A percentile compares a stretch with the other conserved stretches of the same genome.
These are phyloP conservation scores for Alternaria solani DNA, from an alignment of 2,329 filamentous ascomycete genomes.

Conservation along the genomic window DNA sequence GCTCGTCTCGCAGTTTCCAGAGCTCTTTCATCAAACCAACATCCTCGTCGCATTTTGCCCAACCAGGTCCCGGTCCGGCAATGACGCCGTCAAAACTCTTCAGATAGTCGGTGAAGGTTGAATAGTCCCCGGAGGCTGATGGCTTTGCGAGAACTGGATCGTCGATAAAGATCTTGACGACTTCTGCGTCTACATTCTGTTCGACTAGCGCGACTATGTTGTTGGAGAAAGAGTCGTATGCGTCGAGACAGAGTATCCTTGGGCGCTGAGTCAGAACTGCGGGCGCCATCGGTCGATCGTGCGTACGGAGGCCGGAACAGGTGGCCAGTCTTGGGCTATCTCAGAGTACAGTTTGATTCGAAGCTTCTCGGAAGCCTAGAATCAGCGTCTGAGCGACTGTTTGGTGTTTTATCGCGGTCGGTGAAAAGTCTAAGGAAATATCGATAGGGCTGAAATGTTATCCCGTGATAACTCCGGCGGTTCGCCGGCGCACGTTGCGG, in stretches of 20 bases:
- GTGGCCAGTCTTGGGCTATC: background rate
- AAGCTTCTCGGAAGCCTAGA: background rate
- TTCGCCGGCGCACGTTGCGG: constrained; percentile 12
- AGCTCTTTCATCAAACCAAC: constrained; percentile 82
- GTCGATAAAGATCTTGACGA: constrained; percentile 76
- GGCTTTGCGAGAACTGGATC: constrained; percentile 34
- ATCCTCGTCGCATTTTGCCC: constrained; percentile 75
- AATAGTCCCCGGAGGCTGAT: constrained; percentile 3
- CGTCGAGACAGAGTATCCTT: constrained; percentile 86
- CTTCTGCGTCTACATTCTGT: constrained; percentile 70
- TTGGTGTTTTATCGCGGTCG: constrained; percentile 4
- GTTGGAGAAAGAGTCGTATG: constrained; percentile 96
- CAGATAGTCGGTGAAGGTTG: constrained; percentile 57
- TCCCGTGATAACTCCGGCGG: constrained; percentile 22
- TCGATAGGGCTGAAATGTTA: constrained; percentile 22
- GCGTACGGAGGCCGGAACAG: background rate
- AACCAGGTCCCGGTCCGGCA: constrained; percentile 88
- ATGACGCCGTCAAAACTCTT: constrained; percentile 81
- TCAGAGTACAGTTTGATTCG: background rate
- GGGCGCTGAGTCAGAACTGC: constrained; percentile 34
- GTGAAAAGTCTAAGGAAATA: constrained; percentile 19
- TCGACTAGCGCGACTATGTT: constrained; percentile 88
- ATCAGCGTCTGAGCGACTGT: background rate
- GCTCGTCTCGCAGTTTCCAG: constrained; percentile 70
- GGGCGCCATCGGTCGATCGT: constrained; percentile 35